Base-by-base conservation (phyloP, 768 basidiomycete genomes). In the Lentinus brumalis region DNA sequence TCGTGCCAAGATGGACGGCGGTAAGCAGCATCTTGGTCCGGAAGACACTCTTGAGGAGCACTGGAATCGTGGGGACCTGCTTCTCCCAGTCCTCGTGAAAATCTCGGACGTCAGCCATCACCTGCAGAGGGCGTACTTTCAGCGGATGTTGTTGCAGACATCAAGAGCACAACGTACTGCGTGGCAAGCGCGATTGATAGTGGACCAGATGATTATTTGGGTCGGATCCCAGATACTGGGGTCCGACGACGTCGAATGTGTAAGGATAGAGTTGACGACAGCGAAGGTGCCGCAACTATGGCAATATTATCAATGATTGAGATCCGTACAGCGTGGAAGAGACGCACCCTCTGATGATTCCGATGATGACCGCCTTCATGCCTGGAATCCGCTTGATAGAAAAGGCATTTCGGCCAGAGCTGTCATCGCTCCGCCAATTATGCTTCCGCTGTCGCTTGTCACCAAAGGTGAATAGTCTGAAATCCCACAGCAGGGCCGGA, bases 71-170 rank as follows among this genome's bases (percentile, higher is more conserved):
- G 15, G 58, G 58, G 16, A 60, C 58, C 10, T 53, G 40, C 29
- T 32, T 42, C 41, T 44, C 58, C 30, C 41, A 46, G 35, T 60
- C 58, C 21, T 53, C 58, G 31, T 51, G 26, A 40, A 60, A 60
- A 42, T 60, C 58, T 16, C 58, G 58, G 4, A 60, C 58, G 42
- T 60, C 58, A 11, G 58, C 58, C 51, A 60, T 59, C 10, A 59
- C 50, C 57, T 59, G 50, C 7, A 35, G 50, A 14, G 35, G 5
- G 32, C 3, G 32, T 7, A 14, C 11, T 12, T 16, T 11, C 7
- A 11, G 35, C 7, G 35, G 35, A 31, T 45, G 49, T 6, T 15
- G 18, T 10, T 8, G 29, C 5, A 50, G 38, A 32, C 12, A 52
- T 5, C 7, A 10, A n/a, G 2, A 8, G 21, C 4, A n/a, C 6